Base-by-base conservation (phyloP, 148 eudicot species). In the Chenopodium formosanum region DNA sequence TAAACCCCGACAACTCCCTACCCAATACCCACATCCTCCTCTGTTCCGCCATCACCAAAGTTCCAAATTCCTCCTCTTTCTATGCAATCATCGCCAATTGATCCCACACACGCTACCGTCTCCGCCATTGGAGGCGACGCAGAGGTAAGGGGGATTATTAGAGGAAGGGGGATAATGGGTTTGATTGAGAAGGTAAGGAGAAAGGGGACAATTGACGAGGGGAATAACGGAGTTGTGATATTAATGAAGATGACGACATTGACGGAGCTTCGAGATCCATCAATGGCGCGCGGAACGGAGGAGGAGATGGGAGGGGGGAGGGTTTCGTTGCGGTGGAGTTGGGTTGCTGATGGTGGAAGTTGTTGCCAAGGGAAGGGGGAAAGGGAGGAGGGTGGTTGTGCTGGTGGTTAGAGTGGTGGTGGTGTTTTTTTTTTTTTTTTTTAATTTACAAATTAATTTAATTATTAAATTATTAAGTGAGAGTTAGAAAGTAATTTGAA, bases 211-310 rank as follows among this genome's bases (percentile, higher is more conserved):
- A 32, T 40, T 63, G 86, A 71, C 48, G 82, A 31, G 16, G 37
- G 78, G 58, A 66, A 79, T 75, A 84, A 31, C 86, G 90, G 60
- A 92, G 89, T 83, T 90, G 95, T 72, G 94, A 79, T 82, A 89
- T 83, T 40, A 92, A 77, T 50, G 88, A 83, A 89, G 87, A 73
- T 50, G 87, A 80, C 90, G 86, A 88, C 27, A 46, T n/a, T 53
- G 58, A 10, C 27, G 60, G 58, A 32, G 37, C 37, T 50, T 46
- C 11, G 17, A 74, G 76, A 47, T n/a, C 16, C 11, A 9, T 73
- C 58, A 73, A 47, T 47, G 75, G 75, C 74, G 37, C 37, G 37
- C 37, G 37, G 37, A 32, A 32, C 37, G 37, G 37, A 2, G 4
- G 37, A 32, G 37, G 37, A 32, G 37, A 2, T 32, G 37, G 37